Conservation (phyloP, 2,329 filamentous ascomycete species). For the Grosmannia serpens region DNA sequence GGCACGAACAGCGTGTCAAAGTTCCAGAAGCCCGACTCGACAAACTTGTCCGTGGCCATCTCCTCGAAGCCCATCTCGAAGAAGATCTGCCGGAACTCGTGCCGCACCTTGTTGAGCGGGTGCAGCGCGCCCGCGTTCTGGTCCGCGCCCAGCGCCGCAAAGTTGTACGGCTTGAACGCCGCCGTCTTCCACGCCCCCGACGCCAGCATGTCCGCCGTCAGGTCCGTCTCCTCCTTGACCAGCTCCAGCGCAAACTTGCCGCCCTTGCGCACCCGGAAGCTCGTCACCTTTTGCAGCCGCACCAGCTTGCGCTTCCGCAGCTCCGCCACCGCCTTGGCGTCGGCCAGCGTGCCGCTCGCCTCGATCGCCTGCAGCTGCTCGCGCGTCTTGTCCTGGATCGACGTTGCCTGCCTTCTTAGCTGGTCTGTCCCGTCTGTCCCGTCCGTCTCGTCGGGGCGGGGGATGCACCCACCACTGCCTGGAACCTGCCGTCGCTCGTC, state of each 20-base stretch:
- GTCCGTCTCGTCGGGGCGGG: too few species aligned
- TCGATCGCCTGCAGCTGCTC: constrained; percentile 65
- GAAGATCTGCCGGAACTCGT: constrained; percentile 96
- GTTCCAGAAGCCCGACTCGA: constrained; percentile 98
- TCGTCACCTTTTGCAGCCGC: constrained; percentile 70
- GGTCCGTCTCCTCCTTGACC: constrained; percentile 84
- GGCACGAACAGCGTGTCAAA: constrained; percentile 95
- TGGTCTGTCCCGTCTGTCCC: too few species aligned
- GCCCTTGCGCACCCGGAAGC: constrained; percentile 75
- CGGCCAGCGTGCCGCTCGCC: constrained; percentile 51
- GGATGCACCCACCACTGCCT: constrained; percentile 40
- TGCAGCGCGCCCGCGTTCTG: constrained; percentile 51
- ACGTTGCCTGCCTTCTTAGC: constrained; percentile 39
- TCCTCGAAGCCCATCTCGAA: constrained; percentile 98
- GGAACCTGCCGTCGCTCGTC: constrained; percentile 40
- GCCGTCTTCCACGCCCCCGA: constrained; percentile 86
- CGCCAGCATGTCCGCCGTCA: constrained; percentile 86
- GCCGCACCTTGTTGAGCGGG: constrained; percentile 84
- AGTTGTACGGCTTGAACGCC: constrained; percentile 59
- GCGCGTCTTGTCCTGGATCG: constrained; percentile 69
- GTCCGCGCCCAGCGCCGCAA: constrained; percentile 44
- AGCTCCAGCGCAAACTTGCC: constrained; percentile 82
- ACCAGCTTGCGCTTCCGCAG: constrained; percentile 89
- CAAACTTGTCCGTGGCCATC: constrained; percentile 89
- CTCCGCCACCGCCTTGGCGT: constrained; percentile 67